These are phyloP conservation scores for Boletales sp. DNA, from an alignment of 768 basidiomycete genomes.

Conservation along the genomic window DNA sequence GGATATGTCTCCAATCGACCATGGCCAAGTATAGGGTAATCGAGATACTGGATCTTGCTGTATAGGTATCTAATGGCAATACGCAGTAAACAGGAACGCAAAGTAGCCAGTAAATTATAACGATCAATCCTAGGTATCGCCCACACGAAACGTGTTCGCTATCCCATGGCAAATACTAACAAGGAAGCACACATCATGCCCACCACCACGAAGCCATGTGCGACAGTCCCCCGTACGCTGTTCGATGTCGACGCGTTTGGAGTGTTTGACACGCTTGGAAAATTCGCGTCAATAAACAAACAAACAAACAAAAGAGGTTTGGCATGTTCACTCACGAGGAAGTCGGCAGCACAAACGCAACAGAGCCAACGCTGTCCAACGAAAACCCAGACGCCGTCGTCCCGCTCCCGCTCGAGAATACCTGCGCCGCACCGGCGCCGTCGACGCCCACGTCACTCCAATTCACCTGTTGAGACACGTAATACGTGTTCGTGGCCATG, in stretches of 20 bases:
- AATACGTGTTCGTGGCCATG: conserved; percentile 50
- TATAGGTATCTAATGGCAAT: not conserved
- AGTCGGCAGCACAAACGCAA: conserved; percentile 11
- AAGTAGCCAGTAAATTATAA: not conserved
- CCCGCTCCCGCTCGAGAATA: conserved; percentile 16
- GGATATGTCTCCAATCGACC: conserved; percentile 7
- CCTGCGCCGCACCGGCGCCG: not conserved
- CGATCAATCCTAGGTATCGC: not conserved
- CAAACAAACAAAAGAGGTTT: not conserved
- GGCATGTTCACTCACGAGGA: conserved; percentile 12
- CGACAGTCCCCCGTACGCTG: not conserved
- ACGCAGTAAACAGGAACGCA: not conserved
- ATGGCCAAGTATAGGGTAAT: conserved; percentile 1
- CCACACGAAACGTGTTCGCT: too few relatives aligned
- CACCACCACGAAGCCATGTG: not conserved
- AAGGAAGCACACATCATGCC: not conserved
- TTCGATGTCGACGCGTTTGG: not conserved
- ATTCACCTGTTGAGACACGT: conserved; percentile 32
- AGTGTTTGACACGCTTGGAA: not conserved
- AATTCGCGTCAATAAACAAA: not conserved
- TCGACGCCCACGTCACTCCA: conserved; percentile 28
- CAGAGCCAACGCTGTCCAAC: conserved; percentile 17
- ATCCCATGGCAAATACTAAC: not conserved
- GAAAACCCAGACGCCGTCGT: conserved; percentile 13
- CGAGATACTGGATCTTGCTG: conserved; percentile 16